Base-by-base conservation (phyloP, 2,329 filamentous ascomycete genomes). In the Endothia cerciana region DNA sequence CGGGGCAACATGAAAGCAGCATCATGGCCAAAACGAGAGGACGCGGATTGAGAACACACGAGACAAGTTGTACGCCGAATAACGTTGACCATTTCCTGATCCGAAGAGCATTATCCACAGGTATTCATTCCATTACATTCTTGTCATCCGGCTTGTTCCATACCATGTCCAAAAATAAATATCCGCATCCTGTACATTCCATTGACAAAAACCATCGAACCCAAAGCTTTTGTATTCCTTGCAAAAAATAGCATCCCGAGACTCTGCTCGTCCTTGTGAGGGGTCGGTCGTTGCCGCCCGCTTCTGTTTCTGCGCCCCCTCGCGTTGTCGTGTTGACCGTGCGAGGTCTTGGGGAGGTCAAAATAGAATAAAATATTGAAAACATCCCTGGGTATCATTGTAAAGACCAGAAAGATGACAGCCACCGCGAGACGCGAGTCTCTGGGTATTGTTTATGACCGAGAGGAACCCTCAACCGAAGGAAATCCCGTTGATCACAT, bases 371-470 rank as follows among this genome's bases (percentile, higher is more conserved):
- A 65, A 38, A 62, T 28, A 53, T 45, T 19, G 28, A 47, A 47
- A 66, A 61, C 43, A 64, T 68, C 60, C 66, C 61, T 49, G 66
- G 66, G 66, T 68, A 68, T 68, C 66, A 66, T 64, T 65, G 66
- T 59, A 68, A 66, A 63, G 51, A 58, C 60, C 64, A 66, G 61
- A 64, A 68, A 68, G 53, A 66, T 66, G 64, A 66, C 64, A 66
- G 41, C 66, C 64, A 55, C 60, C 60, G 49, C 45, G 64, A 66
- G 66, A 63, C 66, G 61, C 40, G 66, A 63, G 66, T 58, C 66
- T 63, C 65, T 66, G 56, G 64, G 43, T 58, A 63, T 62, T 64
- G 63, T 66, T 33, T 55, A 62, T 62, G 60, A 66, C 61, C n/a
- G 40, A 36, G 51, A 28, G 55, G 47, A 62, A 62, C 61, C 61